A percentile compares a stretch with the other conserved stretches of the same genome.
Evolutionary conservation across 1,139 yeast genomes (phyloP).

Genomic region (Blastobotrys raffinosifermentans): DNA sequence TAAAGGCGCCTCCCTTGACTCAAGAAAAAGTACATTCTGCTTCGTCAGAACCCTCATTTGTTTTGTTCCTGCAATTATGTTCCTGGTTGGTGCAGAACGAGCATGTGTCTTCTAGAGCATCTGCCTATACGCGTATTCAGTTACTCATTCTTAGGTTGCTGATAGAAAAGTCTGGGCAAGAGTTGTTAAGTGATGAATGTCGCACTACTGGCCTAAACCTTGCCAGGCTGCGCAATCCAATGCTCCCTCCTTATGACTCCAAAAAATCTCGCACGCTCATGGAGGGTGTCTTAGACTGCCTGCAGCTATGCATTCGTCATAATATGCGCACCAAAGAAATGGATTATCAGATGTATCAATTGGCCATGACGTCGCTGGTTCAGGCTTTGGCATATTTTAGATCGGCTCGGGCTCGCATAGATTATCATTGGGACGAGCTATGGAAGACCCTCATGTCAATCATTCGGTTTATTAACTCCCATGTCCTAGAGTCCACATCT

Average conservation of each 20-base stretch:
- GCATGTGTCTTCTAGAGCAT: slow-evolving; percentile 23
- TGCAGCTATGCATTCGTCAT: slow-evolving; percentile 30
- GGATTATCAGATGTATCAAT: slow-evolving; percentile 30
- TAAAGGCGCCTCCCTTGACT: slow-evolving; percentile 16
- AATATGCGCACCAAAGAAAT: slow-evolving; percentile 27
- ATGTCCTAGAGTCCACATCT: slow-evolving; percentile 14
- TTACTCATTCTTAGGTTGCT: slow-evolving; percentile 29
- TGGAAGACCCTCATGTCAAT: slow-evolving; percentile 34
- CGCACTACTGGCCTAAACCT: slow-evolving; percentile 19
- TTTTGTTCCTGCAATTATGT: slow-evolving; percentile 28
- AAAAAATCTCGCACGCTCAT: slow-evolving; percentile 25
- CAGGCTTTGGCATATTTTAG: slow-evolving; percentile 26
- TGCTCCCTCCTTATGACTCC: slow-evolving; percentile 23
- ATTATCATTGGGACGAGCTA: slow-evolving; percentile 36
- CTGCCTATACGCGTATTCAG: slow-evolving; percentile 29
- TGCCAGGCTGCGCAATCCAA: slow-evolving; percentile 25
- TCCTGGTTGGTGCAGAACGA: slow-evolving; percentile 32
- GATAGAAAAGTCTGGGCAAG: slow-evolving; percentile 28
- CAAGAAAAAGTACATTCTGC: slow-evolving; percentile 1
- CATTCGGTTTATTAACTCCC: slow-evolving; percentile 24
- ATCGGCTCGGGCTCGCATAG: slow-evolving; percentile 16
- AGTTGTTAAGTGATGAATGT: slow-evolving; percentile 16
- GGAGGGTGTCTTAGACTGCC: slow-evolving; percentile 32
- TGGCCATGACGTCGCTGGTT: slow-evolving; percentile 25
- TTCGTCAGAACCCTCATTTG: slow-evolving; percentile 19